Evolutionary conservation across 805 yeast species (phyloP), one percentile per base, ranked within the genome.

Genomic region (Suhomyces xylopsoci): DNA sequence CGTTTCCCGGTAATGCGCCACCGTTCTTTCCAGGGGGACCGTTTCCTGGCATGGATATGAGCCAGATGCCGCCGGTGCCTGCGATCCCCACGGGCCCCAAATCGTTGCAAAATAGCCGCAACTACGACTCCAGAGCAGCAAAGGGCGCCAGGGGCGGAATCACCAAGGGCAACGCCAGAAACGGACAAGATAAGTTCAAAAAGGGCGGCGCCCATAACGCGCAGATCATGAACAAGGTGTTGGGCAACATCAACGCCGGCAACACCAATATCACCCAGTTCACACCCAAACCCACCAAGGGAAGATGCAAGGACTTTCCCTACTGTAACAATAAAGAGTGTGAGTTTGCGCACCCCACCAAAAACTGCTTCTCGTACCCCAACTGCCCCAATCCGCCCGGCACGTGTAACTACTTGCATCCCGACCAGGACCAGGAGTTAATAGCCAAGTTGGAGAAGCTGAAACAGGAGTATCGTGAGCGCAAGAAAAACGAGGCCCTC

Each of bases 331-430:
- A 82, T 50, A 83, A 77, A 64, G 82, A 82, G 49, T 91, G 97
- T 68, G 79, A 78, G 42, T 84, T 81, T 64, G 82, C 90, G 3
- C 97, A 91, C 70, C 97, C 97, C 20, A 82, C 90, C 1, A 87
- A 81, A 61, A 76, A 76, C 6, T 90, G 97, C 68, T 81, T 79
- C 69, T 82, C 82, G 6, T 89, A 78, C 66, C 94, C 94, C 52
- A 81, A 85, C 60, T 90, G 97, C 71, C 79, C 89, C 24, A 85
- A 87, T 60, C 80, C 85, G 3, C 85, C 87, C 34, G 96, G 96
- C 9, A 88, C 94, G 0, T 90, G 97, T 71, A 84, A 82, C 58
- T 89, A 74, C 62, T 73, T 91, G 58, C 97, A 90, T 66, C 92
- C 96, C 9, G 88, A 88, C 55, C 90, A 90, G 71, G 97, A 90